Percentiles rank a stretch among this genome's conserved stretches.
Evolutionary conservation across 148 eudicot genomes (phyloP).

Genomic region (Vaccinium darrowii): DNA sequence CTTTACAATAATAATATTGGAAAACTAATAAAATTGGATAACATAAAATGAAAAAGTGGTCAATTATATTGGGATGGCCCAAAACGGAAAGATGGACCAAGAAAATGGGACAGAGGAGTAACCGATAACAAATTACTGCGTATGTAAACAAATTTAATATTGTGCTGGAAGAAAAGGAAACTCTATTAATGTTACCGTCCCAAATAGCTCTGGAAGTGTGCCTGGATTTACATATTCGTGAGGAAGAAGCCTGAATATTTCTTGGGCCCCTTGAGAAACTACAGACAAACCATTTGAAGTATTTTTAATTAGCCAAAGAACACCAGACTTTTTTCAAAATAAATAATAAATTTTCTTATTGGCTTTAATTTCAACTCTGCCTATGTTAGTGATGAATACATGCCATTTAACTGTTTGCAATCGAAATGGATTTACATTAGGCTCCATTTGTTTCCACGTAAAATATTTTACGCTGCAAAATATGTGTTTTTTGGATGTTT

Average conservation of each 20-base stretch:
- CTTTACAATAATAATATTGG: too few species aligned
- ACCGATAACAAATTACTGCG: background rate
- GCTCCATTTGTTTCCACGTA: too few species aligned
- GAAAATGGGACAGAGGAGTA: too few species aligned
- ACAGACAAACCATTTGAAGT: conserved; percentile 19
- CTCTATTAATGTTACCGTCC: conserved; percentile 38
- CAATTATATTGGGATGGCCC: too few species aligned
- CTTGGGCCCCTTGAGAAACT: conserved; percentile 97
- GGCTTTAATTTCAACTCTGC: background rate
- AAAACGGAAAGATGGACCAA: too few species aligned
- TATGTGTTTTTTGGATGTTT: too few species aligned
- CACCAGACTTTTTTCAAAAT: too few species aligned
- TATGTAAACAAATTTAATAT: background rate
- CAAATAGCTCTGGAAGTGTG: conserved; percentile 77
- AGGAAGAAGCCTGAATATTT: conserved; percentile 96
- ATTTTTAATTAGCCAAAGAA: background rate
- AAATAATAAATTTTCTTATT: background rate
- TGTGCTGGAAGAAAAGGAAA: conserved; percentile 4
- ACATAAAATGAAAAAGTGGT: too few species aligned
- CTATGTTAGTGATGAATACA: background rate
- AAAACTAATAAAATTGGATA: too few species aligned
- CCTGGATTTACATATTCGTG: conserved; percentile 76
- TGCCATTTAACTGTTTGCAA: background rate
- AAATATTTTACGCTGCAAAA: too few species aligned
- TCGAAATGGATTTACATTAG: background rate